These are phyloP conservation scores for Rhizoctonia solani DNA, from an alignment of 1,284 basidiomycete species.

Conservation along the genomic window DNA sequence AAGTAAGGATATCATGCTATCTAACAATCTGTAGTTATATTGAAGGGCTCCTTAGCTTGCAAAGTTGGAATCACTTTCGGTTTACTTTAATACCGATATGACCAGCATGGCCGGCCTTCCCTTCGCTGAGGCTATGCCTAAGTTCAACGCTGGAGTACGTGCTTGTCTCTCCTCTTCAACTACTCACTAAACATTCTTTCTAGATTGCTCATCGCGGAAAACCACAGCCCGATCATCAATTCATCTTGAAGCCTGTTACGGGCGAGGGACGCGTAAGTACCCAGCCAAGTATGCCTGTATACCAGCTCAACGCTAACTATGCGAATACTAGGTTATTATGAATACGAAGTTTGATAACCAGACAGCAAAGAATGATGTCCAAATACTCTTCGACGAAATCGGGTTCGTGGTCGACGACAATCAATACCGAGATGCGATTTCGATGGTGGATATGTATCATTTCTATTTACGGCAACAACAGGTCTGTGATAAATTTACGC, in stretches of 20 bases:
- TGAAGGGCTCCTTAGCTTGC: slow-evolving; percentile 62
- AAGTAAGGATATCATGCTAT: slow-evolving; percentile 53
- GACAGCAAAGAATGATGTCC: slow-evolving; percentile 85
- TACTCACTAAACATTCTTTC: background rate
- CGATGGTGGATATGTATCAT: slow-evolving; percentile 95
- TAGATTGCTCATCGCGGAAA: slow-evolving; percentile 67
- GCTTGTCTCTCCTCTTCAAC: background rate
- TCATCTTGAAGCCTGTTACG: slow-evolving; percentile 93
- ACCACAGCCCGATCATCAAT: slow-evolving; percentile 76
- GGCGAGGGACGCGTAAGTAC: slow-evolving; percentile 85
- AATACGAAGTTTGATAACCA: slow-evolving; percentile 76
- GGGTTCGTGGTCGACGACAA: slow-evolving; percentile 91
- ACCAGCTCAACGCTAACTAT: no score
- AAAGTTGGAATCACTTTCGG: slow-evolving; percentile 82
- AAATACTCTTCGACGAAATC: slow-evolving; percentile 93
- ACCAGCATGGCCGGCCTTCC: slow-evolving; percentile 76
- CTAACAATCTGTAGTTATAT: background rate
- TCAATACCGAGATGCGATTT: slow-evolving; percentile 95
- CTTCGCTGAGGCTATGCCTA: slow-evolving; percentile 69
- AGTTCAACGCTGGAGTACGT: slow-evolving; percentile 76
- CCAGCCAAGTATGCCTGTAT: background rate
- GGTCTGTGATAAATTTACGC: slow-evolving; percentile 56
- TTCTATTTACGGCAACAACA: slow-evolving; percentile 91
- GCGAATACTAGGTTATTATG: slow-evolving; percentile 76
- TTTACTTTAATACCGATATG: slow-evolving; percentile 97